Base-by-base conservation (phyloP, 208 protist species). In the Eutreptiella sp. region DNA sequence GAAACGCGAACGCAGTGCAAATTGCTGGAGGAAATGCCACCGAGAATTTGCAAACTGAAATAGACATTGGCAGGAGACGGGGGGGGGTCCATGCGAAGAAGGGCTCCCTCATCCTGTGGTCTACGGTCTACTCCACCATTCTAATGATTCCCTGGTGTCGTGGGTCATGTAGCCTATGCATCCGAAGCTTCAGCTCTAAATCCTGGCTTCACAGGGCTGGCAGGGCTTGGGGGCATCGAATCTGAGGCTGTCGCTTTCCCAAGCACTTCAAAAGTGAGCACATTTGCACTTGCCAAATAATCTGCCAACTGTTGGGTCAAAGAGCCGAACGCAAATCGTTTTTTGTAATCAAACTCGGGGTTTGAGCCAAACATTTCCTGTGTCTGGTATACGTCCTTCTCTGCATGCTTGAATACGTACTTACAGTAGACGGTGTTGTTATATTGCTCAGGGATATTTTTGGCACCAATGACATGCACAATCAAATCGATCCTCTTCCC, bases 271-370 rank as follows among this genome's bases (percentile, higher is more conserved):
- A 57, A 57, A 11, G 39, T 54, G 29, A 57, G 33, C 9, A 57
- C 50, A 26, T 19, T 54, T 9, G 33, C 50, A 11, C 31, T 41
- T 33, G 31, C n/a, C 21, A 57, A 57, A 33, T 57, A 57, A 16
- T 57, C 50, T 16, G 39, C 50, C 31, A 57, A 33, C 31, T 24
- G 39, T 32, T 57, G 50, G 50, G 33, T 57, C 50, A 57, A 53
- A 53, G 16, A 53, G 9, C 31, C 33, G 36, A 57, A 57, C 24
- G 50, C 50, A 32, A 57, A 57, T 9, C 50, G 31, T 32, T 57
- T 57, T 26, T 57, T 57, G 36, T 41, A 57, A 57, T 57, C 50
- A 32, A 57, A 57, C 50, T 57, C 50, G 23, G 50, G 50, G 29
- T 57, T 33, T 9, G 11, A 23, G 28, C 19, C 23, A n/a, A 11